Conservation (phyloP, 2,329 filamentous ascomycete genomes). For the Chrysoporthe puriensis region DNA sequence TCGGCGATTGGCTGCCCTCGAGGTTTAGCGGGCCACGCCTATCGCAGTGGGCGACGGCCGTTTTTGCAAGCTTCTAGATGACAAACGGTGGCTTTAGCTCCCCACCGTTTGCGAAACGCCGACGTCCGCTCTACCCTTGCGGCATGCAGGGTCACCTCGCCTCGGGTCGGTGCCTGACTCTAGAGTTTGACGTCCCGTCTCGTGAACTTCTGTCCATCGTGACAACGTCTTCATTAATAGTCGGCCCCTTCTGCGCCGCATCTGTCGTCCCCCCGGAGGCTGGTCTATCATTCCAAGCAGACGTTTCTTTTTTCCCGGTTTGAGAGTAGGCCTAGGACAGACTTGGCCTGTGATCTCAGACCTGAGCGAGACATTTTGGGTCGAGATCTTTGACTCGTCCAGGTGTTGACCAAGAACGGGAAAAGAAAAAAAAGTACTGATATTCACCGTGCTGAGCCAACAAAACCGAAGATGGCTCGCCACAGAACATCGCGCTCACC, state of each 20-base stretch:
- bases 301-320: background rate
- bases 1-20: slow-evolving; percentile 13
- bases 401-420: slow-evolving; percentile 19
- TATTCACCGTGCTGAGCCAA: slow-evolving; percentile 40
- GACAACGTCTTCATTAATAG: slow-evolving; percentile 2
- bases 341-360: background rate
- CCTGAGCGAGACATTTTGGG: slow-evolving; percentile 21
- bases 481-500: slow-evolving; percentile 79
- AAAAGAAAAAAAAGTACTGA: slow-evolving; percentile 34
- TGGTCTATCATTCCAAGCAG: background rate
- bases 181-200: slow-evolving; percentile 2
- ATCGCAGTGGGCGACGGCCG: slow-evolving; percentile 1
- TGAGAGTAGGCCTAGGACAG: background rate
- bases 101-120: background rate
- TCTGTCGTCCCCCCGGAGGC: background rate
- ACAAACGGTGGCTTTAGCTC: background rate
- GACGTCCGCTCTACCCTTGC: background rate
- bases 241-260: background rate
- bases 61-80: background rate
- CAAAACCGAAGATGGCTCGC: slow-evolving; percentile 57
- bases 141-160: background rate
- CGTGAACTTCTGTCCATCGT: background rate
- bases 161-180: background rate
- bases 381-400: slow-evolving; percentile 24
- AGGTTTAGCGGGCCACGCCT: background rate